A percentile compares a stretch with the other conserved stretches of the same genome.
Evolutionary conservation across 2,329 filamentous ascomycete genomes (phyloP).

Genomic region (Fusarium buharicum): DNA sequence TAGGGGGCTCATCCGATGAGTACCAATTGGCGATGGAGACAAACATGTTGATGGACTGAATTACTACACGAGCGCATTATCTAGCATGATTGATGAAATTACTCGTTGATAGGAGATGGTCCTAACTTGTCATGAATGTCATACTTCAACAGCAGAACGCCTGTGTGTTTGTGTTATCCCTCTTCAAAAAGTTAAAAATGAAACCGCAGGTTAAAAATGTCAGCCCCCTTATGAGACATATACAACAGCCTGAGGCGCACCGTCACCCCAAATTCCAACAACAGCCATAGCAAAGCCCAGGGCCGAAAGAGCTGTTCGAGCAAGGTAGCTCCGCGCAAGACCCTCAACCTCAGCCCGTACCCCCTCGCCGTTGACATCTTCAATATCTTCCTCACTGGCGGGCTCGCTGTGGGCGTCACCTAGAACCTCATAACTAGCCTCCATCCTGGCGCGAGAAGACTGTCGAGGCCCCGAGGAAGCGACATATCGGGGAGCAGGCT

Average conservation of each 20-base stretch:
- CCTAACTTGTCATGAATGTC: constrained; percentile 9
- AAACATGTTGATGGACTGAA: too few relatives aligned
- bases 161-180: constrained; percentile 32
- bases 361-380: constrained; percentile 70
- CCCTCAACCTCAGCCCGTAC: constrained; percentile 66
- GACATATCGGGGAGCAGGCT: constrained; percentile 44
- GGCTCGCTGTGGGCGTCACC: constrained; percentile 63
- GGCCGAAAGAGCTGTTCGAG: constrained; percentile 64
- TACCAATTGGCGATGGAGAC: too few relatives aligned
- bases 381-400: constrained; percentile 62
- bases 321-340: constrained; percentile 64
- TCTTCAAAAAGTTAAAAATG: constrained; percentile 21
- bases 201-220: constrained; percentile 6
- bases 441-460: constrained; percentile 62
- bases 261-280: constrained; percentile 74
- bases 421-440: constrained; percentile 77
- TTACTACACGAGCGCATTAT: background rate
- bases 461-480: constrained; percentile 46
- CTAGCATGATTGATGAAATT: constrained; percentile 9
- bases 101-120: constrained; percentile 36
- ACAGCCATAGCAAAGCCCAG: constrained; percentile 70
- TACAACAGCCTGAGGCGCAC: constrained; percentile 53
- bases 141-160: constrained; percentile 31
- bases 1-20: too few relatives aligned
- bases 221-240: constrained; percentile 46